These are phyloP conservation scores for Nemania sp. DNA, from an alignment of 2,329 filamentous ascomycete species.

Conservation along the genomic window DNA sequence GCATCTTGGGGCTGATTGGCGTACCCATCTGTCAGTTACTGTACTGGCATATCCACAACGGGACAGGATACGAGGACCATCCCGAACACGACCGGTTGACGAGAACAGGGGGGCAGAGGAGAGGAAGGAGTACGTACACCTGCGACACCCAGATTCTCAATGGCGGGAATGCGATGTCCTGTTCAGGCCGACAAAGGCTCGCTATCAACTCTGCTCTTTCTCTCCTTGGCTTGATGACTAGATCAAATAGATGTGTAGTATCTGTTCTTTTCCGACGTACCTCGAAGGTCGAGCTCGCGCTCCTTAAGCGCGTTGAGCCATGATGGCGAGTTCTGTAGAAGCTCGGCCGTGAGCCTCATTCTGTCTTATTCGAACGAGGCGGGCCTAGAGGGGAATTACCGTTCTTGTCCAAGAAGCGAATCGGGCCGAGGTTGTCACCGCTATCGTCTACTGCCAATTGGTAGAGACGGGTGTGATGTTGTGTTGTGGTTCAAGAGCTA, in stretches of 20 bases:
- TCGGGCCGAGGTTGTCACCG: not conserved
- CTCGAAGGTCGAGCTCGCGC: slow-evolving; percentile 98
- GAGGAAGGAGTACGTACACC: slow-evolving; percentile 58
- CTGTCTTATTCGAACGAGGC: slow-evolving; percentile 31
- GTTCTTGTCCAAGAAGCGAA: not conserved
- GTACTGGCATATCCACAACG: not conserved
- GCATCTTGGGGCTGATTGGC: slow-evolving; percentile 81
- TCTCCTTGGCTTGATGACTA: slow-evolving; percentile 28
- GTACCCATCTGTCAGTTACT: slow-evolving; percentile 4
- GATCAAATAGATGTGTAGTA: slow-evolving; percentile 69
- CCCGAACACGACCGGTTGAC: not conserved
- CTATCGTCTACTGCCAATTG: not conserved
- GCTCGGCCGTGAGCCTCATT: slow-evolving; percentile 95
- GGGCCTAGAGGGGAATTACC: slow-evolving; percentile 24
- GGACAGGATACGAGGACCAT: not conserved
- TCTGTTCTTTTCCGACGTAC: slow-evolving; percentile 97
- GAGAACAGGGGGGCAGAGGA: slow-evolving; percentile 8
- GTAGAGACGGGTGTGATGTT: not conserved
- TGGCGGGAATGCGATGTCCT: slow-evolving; percentile 97
- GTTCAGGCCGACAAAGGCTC: slow-evolving; percentile 60
- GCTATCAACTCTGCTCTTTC: slow-evolving; percentile 83
- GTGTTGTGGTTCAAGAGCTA: not conserved
- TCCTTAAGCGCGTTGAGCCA: slow-evolving; percentile 99
- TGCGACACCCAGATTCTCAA: slow-evolving; percentile 96
- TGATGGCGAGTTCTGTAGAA: slow-evolving; percentile 92